Evolutionary conservation across 1,139 yeast species (phyloP).

Genomic region (Candida sanyaensis): DNA sequence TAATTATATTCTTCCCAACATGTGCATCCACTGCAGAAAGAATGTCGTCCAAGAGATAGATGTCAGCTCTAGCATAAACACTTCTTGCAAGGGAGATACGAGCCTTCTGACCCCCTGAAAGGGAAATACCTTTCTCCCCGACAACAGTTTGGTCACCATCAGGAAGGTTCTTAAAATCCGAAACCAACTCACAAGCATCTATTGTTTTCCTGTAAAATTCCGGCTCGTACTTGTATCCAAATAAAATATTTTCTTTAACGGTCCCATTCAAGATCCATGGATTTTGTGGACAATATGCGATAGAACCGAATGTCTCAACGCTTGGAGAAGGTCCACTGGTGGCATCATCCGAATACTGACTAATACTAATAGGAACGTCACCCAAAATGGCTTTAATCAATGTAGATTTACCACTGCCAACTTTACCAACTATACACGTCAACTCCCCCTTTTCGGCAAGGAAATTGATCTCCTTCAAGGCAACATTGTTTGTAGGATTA

Average conservation of each 20-base stretch:
- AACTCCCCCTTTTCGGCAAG: slow-evolving; percentile 54
- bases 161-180: slow-evolving; percentile 33
- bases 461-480: slow-evolving; percentile 54
- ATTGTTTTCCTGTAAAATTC: slow-evolving; percentile 30
- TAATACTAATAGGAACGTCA: slow-evolving; percentile 31
- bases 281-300: slow-evolving; percentile 32
- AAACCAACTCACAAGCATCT: slow-evolving; percentile 35
- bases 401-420: slow-evolving; percentile 49
- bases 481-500: slow-evolving; percentile 26
- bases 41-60: slow-evolving; percentile 35
- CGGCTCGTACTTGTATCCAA: slow-evolving; percentile 32
- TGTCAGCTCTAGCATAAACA: slow-evolving; percentile 39
- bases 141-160: slow-evolving; percentile 41
- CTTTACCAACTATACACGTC: slow-evolving; percentile 75
- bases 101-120: slow-evolving; percentile 45
- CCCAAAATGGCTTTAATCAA: slow-evolving; percentile 63
- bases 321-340: slow-evolving; percentile 28
- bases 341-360: slow-evolving; percentile 9
- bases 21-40: slow-evolving; percentile 40
- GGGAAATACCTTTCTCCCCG: slow-evolving; percentile 43
- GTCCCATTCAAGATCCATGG: slow-evolving; percentile 44
- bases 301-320: slow-evolving; percentile 21
- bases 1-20: slow-evolving; percentile 33
- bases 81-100: slow-evolving; percentile 40
- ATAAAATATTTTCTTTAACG: slow-evolving; percentile 38